Evolutionary conservation across 495 filamentous ascomycete species (phyloP).

Genomic region (Aspergillus nanangensis): DNA sequence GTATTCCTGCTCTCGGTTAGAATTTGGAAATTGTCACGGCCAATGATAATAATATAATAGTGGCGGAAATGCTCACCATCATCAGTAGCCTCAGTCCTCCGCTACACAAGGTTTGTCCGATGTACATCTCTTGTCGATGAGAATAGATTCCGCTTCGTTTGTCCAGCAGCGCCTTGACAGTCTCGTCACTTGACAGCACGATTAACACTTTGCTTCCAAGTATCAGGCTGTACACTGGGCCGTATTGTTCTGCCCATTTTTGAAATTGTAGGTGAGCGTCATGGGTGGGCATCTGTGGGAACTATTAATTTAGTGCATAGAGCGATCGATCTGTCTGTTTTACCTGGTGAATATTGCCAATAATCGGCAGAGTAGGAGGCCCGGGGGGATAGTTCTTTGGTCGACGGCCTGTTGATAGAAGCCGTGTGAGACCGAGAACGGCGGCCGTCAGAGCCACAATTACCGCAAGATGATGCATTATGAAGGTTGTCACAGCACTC

Average conservation of each 20-base stretch:
- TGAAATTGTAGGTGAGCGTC: slow-evolving; percentile 42
- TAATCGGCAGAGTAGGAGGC: slow-evolving; percentile 29
- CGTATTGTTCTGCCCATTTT: slow-evolving; percentile 59
- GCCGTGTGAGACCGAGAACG: background rate
- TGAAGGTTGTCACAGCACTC: no score
- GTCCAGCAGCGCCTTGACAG: slow-evolving; percentile 57
- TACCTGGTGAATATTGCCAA: slow-evolving; percentile 30
- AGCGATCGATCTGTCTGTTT: no score
- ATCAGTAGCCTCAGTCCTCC: slow-evolving; percentile 25
- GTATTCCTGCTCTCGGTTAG: background rate
- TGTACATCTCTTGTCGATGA: slow-evolving; percentile 48
- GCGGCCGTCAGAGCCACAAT: background rate
- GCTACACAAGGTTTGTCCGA: slow-evolving; percentile 31
- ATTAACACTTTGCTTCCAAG: slow-evolving; percentile 54
- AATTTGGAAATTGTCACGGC: background rate
- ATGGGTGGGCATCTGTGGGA: slow-evolving; percentile 16
- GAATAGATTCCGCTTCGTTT: slow-evolving; percentile 56
- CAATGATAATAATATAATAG: no score
- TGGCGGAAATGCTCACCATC: no score
- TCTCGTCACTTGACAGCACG: slow-evolving; percentile 53
- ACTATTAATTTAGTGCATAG: no score
- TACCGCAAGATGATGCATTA: background rate
- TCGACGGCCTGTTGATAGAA: slow-evolving; percentile 18
- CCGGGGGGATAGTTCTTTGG: slow-evolving; percentile 30
- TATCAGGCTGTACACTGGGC: slow-evolving; percentile 56